Conservation (phyloP, 169 alveolate genomes). For the Besnoitia besnoiti region DNA sequence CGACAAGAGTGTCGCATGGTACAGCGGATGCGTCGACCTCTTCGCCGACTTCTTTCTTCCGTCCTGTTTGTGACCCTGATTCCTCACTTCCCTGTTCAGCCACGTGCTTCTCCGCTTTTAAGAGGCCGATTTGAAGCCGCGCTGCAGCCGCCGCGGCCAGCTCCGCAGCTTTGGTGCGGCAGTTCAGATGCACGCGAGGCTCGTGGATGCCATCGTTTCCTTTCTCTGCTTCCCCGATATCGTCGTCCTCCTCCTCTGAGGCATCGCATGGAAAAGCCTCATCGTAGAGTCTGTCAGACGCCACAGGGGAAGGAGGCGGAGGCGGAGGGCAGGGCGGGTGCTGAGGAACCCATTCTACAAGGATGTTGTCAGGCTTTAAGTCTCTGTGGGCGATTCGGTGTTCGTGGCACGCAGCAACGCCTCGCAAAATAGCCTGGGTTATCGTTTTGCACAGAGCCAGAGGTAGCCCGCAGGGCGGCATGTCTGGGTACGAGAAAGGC, state of each 20-base stretch:
- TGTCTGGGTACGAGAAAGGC: conserved; percentile 1
- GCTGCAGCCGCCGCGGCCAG: neutral
- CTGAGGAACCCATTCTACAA: conserved; percentile 27
- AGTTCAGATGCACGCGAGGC: neutral
- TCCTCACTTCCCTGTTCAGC: neutral
- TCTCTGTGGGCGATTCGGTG: conserved; percentile 54
- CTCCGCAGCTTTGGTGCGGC: neutral
- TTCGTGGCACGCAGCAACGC: conserved; percentile 48
- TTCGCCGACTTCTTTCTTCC: neutral
- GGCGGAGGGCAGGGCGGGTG: conserved; percentile 35
- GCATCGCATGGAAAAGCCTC: neutral
- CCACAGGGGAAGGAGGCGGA: conserved; percentile 29
- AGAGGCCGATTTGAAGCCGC: neutral
- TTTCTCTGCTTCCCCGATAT: neutral
- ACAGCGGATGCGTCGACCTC: neutral
- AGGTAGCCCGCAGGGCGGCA: conserved; percentile 58
- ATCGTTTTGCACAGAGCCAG: conserved; percentile 39
- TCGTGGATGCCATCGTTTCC: neutral
- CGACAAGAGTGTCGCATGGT: neutral
- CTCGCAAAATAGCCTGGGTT: conserved; percentile 35
- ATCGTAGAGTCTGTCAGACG: neutral
- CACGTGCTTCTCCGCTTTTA: neutral
- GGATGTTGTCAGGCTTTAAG: conserved; percentile 65
- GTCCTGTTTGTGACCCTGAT: neutral
- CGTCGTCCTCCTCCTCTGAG: neutral